These are phyloP conservation scores for Physocladia obscura DNA, from an alignment of 192 early-diverging fungal species.

Conservation along the genomic window DNA sequence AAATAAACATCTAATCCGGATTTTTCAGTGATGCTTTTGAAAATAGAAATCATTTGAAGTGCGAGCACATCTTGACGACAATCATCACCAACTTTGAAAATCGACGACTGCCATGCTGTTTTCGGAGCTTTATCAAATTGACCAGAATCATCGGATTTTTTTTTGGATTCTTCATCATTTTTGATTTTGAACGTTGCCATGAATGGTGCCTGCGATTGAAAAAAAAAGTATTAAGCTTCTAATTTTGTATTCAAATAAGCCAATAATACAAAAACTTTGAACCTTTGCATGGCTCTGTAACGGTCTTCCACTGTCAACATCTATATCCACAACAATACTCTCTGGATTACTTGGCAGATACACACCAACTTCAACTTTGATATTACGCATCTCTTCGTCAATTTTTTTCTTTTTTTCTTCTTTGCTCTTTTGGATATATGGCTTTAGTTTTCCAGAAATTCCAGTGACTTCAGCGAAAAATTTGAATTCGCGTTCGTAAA, in stretches of 20 bases:
- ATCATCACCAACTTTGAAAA: conserved; percentile 99
- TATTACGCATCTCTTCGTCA: conserved; percentile 95
- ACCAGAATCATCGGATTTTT: conserved; percentile 53
- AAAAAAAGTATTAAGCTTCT: background rate
- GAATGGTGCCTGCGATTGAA: conserved; percentile 77
- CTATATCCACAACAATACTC: conserved; percentile 89
- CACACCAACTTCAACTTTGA: conserved; percentile 92
- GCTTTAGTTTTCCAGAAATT: conserved; percentile 97
- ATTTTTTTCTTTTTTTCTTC: conserved; percentile 98
- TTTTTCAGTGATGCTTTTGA: conserved; percentile 91
- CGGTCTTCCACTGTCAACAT: conserved; percentile 89
- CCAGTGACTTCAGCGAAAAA: conserved; percentile 96
- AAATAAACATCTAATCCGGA: conserved; percentile 93
- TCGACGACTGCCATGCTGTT: conserved; percentile 76
- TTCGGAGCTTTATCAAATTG: no score
- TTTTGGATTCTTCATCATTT: conserved; percentile 48
- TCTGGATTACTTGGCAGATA: conserved; percentile 98
- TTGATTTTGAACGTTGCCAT: conserved; percentile 96
- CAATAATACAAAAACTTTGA: background rate
- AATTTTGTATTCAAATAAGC: background rate
- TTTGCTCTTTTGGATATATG: conserved; percentile 80
- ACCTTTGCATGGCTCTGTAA: conserved; percentile 96
- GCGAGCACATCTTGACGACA: conserved; percentile 98
- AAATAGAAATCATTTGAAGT: conserved; percentile 94
- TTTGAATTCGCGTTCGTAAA: conserved; percentile 94